Evolutionary conservation across 495 filamentous ascomycete species (phyloP), one percentile per base, ranked within the genome.

Genomic region (Aspergillus diversus): DNA sequence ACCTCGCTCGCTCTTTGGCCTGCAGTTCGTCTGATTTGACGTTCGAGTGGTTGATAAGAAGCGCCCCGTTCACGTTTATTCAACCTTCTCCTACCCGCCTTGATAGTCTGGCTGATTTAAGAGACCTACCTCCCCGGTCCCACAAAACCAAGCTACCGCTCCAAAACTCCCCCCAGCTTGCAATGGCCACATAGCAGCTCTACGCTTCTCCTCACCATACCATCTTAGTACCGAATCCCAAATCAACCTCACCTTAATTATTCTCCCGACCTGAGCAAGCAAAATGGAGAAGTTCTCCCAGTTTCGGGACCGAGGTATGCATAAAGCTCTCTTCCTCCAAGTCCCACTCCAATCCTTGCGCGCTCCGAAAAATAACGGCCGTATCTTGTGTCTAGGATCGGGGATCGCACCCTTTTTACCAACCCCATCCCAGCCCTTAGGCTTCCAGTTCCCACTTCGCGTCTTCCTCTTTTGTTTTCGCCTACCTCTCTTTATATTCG

Each of bases 221-320:
- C 51, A 55, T 27, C 21, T 27, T 27, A 1, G 21, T 27, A 27
- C 21, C 21, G 21, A 27, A 27, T 27, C 21, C 21, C 21, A 27
- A 27, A 1, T 27, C 31, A 15, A 21, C 16, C 7, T 7, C 61
- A 31, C 43, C n/a, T 32, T 51, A 15, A 3, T 31, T 58, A 16
- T 16, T 33, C 57, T 8, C 35, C 16, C 5, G 43, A 11, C 58
- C 37, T 32, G 17, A 42, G 5, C 31, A 4, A 51, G 21, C 46
- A 31, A 27, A 27, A 99, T 99, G 95, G 95, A 99, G 85, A 97
- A 97, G 76, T 98, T 92, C 75, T 94, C 92, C 9, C 93, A 97
- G 73, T 99, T 90, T 67, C 89, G 95, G 59, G 95, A 99, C 79
- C 86, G 91, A 86, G 95, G 95, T 89, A 81, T 66, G 80, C 71